These are phyloP conservation scores for Cladosporium colombiae DNA, from an alignment of 2,329 filamentous ascomycete species.

Conservation along the genomic window DNA sequence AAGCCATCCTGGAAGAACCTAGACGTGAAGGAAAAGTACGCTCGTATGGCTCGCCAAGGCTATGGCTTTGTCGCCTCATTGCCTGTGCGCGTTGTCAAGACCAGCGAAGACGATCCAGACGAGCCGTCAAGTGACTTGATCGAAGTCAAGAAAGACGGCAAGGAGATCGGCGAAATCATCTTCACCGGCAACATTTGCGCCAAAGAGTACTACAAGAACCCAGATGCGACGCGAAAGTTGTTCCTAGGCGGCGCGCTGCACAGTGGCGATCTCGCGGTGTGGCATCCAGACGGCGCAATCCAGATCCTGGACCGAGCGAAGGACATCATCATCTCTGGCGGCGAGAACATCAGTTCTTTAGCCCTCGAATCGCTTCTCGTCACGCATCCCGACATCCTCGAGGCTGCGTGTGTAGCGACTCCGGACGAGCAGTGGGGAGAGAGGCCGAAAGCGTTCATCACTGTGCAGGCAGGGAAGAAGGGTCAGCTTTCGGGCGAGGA, in stretches of 20 bases:
- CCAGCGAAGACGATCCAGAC: conserved; percentile 59
- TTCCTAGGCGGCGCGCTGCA: conserved; percentile 86
- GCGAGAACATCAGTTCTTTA: conserved; percentile 95
- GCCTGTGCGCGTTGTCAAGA: conserved; percentile 79
- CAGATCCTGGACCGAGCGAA: conserved; percentile 94
- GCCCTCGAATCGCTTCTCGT: conserved; percentile 88
- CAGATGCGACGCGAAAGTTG: conserved; percentile 79
- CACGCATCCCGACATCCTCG: conserved; percentile 83
- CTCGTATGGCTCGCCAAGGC: conserved; percentile 89
- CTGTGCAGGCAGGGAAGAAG: conserved; percentile 67
- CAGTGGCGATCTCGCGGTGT: conserved; percentile 89
- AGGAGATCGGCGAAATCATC: conserved; percentile 80
- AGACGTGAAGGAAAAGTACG: conserved; percentile 74
- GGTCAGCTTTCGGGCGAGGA: conserved; percentile 59
- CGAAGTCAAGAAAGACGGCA: conserved; percentile 68
- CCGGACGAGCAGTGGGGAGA: conserved; percentile 92
- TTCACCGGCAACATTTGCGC: conserved; percentile 91
- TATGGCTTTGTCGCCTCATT: conserved; percentile 86
- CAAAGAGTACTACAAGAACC: conserved; percentile 88
- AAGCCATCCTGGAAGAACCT: conserved; percentile 82
- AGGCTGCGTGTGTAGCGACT: conserved; percentile 87
- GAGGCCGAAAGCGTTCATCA: conserved; percentile 90
- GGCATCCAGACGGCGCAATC: conserved; percentile 85
- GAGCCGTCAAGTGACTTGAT: conserved; percentile 55
- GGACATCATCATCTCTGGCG: conserved; percentile 97